phyloP scores from a whole-genome alignment of 2,329 filamentous ascomycete genomes.

The Alternaria conjuncta region DNA sequence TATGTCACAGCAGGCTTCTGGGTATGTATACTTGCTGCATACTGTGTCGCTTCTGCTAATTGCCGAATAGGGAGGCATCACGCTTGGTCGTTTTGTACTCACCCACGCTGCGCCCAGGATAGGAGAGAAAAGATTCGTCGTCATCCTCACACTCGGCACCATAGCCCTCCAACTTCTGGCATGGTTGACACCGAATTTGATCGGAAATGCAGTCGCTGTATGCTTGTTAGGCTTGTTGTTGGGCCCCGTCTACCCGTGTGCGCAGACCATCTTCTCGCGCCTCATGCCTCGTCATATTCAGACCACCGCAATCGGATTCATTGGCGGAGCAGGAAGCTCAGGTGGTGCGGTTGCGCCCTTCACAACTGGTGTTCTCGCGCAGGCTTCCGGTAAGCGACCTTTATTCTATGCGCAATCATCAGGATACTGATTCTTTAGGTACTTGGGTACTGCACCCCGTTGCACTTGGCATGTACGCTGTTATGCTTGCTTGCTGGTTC shows the following conservation, averaged over 20 bases:
- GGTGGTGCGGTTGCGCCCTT: slow-evolving; percentile 73
- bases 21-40: slow-evolving; percentile 52
- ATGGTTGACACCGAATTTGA: slow-evolving; percentile 77
- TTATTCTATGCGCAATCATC: neutral
- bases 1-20: slow-evolving; percentile 77
- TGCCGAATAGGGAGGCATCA: slow-evolving; percentile 70
- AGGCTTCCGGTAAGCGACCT: slow-evolving; percentile 47
- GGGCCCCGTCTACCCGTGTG: slow-evolving; percentile 80
- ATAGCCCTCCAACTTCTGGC: slow-evolving; percentile 75
- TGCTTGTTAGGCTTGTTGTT: slow-evolving; percentile 74
- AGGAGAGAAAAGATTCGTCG: slow-evolving; percentile 74
- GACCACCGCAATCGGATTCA: slow-evolving; percentile 69
- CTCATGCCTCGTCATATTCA: slow-evolving; percentile 66
- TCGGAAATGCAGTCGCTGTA: slow-evolving; percentile 57
- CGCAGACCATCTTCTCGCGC: slow-evolving; percentile 67
- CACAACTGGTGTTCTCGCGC: slow-evolving; percentile 67
- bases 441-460: slow-evolving; percentile 71
- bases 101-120: slow-evolving; percentile 69
- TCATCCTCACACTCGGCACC: slow-evolving; percentile 66
- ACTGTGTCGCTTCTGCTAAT: slow-evolving; percentile 9
- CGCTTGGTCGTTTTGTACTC: slow-evolving; percentile 75
- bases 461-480: slow-evolving; percentile 67
- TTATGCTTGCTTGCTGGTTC: slow-evolving; percentile 72
- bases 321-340: slow-evolving; percentile 71
- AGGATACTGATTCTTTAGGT: slow-evolving; percentile 48